Base-by-base conservation (phyloP, 1,284 basidiomycete species). In the Marasmius sp. region DNA sequence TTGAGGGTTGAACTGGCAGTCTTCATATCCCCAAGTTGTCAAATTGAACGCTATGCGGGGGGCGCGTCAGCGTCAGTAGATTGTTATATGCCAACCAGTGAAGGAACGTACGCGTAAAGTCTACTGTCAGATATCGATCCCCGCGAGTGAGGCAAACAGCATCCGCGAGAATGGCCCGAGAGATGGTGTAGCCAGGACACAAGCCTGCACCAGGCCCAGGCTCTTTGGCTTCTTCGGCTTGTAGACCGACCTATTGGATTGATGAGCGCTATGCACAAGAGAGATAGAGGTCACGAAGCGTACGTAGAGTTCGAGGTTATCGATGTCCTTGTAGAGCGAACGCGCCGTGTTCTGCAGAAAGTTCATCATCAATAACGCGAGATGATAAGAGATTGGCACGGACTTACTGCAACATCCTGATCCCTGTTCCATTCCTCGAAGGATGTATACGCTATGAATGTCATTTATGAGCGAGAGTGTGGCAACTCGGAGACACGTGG, bases 121-220 rank as follows among this genome's bases (percentile, higher is more conserved):
- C 92, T 27, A 82, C 79, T 0, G 93, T 94, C 67, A 92, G 76
- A 75, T 91, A 94, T n/a, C 89, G 82, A 70, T 94, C 92, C 9
- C 92, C 90, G 41, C 86, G 77, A 48, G 79, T 83, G 50, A 94
- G 79, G 56, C 83, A 85, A 41, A 94, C 88, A 6, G 94, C 94
- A 70, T 95, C 93, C 12, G 89, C 82, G 16, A 95, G 79, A 66
- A 95, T 95, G 20, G 91, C 89, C 39, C 94, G 82, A 7, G 91
- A 92, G 68, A 94, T 91, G 8, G 93, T 94, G 77, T 88, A 94
- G 22, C 93, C 92, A n/a, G 92, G 91, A 72, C 91, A 93, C 3
- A 93, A 72, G 11, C 94, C 94, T 8, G 91, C 89, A n/a, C 92
- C 92, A 8, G 86, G 83, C 48, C 85, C 83, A 18, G 86, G 83